Evolutionary conservation across 257 asterid genomes (phyloP).

Genomic region (Lavandula angustifolia): DNA sequence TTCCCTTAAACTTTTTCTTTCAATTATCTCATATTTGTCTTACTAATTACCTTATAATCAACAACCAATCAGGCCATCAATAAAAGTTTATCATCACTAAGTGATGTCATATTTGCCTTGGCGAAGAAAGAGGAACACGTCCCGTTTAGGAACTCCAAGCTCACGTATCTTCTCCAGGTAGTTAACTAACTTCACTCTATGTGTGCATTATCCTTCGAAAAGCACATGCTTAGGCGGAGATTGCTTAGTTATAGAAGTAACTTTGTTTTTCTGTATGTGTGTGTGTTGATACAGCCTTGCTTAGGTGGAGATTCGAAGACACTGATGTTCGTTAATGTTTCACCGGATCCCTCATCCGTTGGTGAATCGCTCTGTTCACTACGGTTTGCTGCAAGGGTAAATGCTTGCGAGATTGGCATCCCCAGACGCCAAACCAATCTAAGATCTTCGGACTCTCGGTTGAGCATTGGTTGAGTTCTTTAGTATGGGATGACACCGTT

Average conservation of each 20-base stretch:
- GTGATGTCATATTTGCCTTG: conserved; percentile 92
- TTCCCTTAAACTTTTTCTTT: conserved; percentile 2
- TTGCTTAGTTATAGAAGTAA: too few relatives aligned
- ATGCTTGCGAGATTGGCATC: conserved; percentile 91
- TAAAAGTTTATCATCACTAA: conserved; percentile 84
- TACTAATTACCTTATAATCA: neutral
- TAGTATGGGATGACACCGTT: too few relatives aligned
- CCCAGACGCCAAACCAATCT: conserved; percentile 90
- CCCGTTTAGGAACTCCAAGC: conserved; percentile 91
- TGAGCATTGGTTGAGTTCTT: conserved; percentile 69
- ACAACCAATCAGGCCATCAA: conserved; percentile 71
- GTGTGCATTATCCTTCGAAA: neutral
- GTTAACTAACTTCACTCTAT: conserved; percentile 8
- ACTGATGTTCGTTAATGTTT: conserved; percentile 82
- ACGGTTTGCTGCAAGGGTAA: conserved; percentile 90
- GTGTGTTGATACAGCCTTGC: conserved; percentile 66
- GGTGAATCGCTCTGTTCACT: conserved; percentile 97
- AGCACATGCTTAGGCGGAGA: neutral
- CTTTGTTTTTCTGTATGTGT: too few relatives aligned
- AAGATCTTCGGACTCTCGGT: conserved; percentile 67
- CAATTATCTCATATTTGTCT: conserved; percentile 12
- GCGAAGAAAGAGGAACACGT: conserved; percentile 95
- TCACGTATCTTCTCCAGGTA: conserved; percentile 99
- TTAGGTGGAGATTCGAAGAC: conserved; percentile 98
- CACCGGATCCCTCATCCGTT: conserved; percentile 78